A percentile compares a stretch with the other conserved stretches of the same genome.
phyloP scores from a whole-genome alignment of 345 rosid genomes.

The Populus ilicifolia region DNA sequence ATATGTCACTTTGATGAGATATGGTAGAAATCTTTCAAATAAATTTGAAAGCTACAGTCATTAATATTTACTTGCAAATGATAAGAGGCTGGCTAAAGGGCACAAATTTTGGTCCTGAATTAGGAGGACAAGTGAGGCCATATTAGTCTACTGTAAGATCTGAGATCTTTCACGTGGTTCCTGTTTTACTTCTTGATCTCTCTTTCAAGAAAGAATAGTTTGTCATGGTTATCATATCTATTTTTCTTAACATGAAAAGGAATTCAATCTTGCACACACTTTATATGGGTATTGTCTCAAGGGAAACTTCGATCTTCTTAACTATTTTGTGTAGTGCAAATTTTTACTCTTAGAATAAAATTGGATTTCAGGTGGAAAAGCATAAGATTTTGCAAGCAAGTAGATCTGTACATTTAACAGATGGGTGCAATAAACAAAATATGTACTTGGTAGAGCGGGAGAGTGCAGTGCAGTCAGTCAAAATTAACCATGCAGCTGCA shows the following conservation, averaged over 20 bases:
- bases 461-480: constrained; percentile 14
- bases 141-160: not conserved
- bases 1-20: not conserved
- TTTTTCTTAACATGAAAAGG: not conserved
- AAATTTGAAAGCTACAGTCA: not conserved
- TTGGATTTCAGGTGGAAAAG: constrained; percentile 66
- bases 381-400: constrained; percentile 73
- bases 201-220: not conserved
- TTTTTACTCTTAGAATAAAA: not conserved
- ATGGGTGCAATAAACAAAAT: constrained; percentile 36
- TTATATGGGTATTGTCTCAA: not conserved
- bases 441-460: constrained; percentile 22
- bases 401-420: constrained; percentile 33
- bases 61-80: not conserved
- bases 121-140: not conserved
- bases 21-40: not conserved
- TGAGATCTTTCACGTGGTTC: not conserved
- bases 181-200: not conserved
- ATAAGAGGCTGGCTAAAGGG: not conserved
- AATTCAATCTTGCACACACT: not conserved
- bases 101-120: not conserved
- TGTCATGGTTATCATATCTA: not conserved
- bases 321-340: not conserved
- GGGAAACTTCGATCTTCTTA: not conserved
- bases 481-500: constrained; percentile 8